phyloP scores from a whole-genome alignment of 768 basidiomycete genomes.

The Mycena albidolilacea region DNA sequence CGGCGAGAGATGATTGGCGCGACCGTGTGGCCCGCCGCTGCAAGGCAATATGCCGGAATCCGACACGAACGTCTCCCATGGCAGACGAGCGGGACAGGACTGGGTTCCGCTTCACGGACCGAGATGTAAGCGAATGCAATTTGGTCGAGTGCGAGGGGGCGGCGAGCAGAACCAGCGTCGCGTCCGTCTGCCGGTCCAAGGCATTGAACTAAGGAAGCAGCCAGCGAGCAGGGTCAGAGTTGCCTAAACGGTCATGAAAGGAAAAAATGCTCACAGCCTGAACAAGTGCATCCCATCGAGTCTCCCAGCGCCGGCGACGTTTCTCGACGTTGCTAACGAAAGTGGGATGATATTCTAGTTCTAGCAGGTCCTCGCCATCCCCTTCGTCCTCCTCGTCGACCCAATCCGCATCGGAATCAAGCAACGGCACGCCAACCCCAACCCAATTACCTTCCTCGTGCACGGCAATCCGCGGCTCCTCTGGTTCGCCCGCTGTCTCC shows the following conservation, averaged over 20 bases:
- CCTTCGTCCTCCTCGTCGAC: constrained; percentile 81
- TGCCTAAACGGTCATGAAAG: constrained; percentile 45
- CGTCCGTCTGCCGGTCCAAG: constrained; percentile 85
- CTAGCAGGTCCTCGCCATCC: constrained; percentile 79
- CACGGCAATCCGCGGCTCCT: constrained; percentile 48
- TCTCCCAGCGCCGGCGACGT: constrained; percentile 79
- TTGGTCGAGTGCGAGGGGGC: constrained; percentile 82
- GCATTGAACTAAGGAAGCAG: constrained; percentile 73
- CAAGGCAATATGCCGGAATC: constrained; percentile 73
- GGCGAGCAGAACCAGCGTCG: constrained; percentile 82
- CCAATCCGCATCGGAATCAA: constrained; percentile 70
- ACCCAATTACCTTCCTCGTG: constrained; percentile 57
- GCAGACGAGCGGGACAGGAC: constrained; percentile 61
- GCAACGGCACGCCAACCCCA: constrained; percentile 38
- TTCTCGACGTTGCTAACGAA: constrained; percentile 79
- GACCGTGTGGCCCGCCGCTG: constrained; percentile 66
- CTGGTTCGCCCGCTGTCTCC: constrained; percentile 82
- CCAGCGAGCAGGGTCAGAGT: constrained; percentile 46
- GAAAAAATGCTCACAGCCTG: constrained; percentile 69
- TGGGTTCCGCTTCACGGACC: constrained; percentile 75
- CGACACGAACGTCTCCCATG: constrained; percentile 66
- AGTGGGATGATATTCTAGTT: constrained; percentile 82
- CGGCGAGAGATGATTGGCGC: constrained; percentile 59
- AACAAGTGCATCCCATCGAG: constrained; percentile 80
- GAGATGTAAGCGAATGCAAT: constrained; percentile 74